A percentile compares a stretch with the other conserved stretches of the same genome.
Conservation (phyloP, 1,284 basidiomycete species). For the Cerioporus squamosus region DNA sequence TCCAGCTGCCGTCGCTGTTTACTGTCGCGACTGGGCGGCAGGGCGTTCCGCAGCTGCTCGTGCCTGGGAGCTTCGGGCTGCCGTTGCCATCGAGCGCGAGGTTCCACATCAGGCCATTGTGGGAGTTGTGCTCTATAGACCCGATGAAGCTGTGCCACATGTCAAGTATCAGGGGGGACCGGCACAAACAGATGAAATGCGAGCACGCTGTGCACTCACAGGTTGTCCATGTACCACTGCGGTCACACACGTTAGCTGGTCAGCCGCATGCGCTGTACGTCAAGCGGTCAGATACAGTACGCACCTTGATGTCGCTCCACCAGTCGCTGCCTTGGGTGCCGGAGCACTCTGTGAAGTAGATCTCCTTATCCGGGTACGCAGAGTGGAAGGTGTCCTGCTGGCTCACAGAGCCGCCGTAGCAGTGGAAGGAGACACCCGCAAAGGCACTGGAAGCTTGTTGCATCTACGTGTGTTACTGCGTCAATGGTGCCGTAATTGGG, state of each 20-base stretch:
- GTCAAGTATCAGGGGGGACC: neutral
- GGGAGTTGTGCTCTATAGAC: slow-evolving; percentile 50
- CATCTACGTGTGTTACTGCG: slow-evolving; percentile 40
- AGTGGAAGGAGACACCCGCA: slow-evolving; percentile 55
- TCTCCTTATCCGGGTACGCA: slow-evolving; percentile 50
- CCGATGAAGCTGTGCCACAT: slow-evolving; percentile 42
- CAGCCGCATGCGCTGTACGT: neutral
- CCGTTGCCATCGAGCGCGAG: slow-evolving; percentile 66
- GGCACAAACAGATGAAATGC: neutral
- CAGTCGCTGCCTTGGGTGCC: slow-evolving; percentile 65
- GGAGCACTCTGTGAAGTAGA: slow-evolving; percentile 58
- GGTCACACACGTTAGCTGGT: neutral
- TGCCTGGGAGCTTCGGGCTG: slow-evolving; percentile 64
- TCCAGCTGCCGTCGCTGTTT: slow-evolving; percentile 64
- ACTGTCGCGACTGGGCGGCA: slow-evolving; percentile 71
- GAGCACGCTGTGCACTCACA: slow-evolving; percentile 43
- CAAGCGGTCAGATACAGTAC: slow-evolving; percentile 14
- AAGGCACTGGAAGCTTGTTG: slow-evolving; percentile 49
- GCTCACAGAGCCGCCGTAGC: slow-evolving; percentile 46
- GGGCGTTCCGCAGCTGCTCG: slow-evolving; percentile 62
- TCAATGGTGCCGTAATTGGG: neutral
- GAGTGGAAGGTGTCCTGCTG: slow-evolving; percentile 50
- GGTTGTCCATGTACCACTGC: slow-evolving; percentile 59
- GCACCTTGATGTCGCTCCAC: slow-evolving; percentile 79
- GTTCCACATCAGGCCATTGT: slow-evolving; percentile 64